phyloP scores from a whole-genome alignment of 441 rosid species.

The Lepidium campestre region DNA sequence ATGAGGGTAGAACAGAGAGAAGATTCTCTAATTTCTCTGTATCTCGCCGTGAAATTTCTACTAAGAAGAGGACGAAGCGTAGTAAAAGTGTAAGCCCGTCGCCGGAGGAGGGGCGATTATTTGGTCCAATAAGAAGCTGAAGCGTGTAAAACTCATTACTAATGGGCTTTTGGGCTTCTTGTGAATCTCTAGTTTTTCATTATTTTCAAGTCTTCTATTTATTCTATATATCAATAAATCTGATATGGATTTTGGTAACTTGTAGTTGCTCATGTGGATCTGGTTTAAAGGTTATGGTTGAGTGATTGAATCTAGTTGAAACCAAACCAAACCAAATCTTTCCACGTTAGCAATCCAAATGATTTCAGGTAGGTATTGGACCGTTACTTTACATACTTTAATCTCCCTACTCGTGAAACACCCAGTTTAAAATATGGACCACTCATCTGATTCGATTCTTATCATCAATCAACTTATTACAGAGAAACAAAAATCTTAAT shows the following conservation, averaged over 20 bases:
- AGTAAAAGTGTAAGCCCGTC: background rate
- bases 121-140: background rate
- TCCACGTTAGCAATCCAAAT: background rate
- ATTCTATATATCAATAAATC: too few species aligned
- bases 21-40: background rate
- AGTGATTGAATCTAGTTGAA: background rate
- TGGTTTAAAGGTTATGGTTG: background rate
- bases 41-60: background rate
- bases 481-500: too few species aligned
- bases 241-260: too few species aligned
- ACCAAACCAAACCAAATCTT: background rate
- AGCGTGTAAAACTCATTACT: background rate
- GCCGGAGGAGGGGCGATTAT: background rate
- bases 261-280: background rate
- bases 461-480: too few species aligned
- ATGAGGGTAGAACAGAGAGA: background rate
- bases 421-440: background rate
- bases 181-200: too few species aligned
- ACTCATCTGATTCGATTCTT: too few species aligned
- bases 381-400: background rate
- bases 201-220: too few species aligned
- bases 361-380: background rate
- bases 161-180: slow-evolving; percentile 11
- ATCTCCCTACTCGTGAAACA: background rate
- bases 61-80: background rate